Conservation (phyloP, 768 basidiomycete species). For the Auriscalpium microsporum region DNA sequence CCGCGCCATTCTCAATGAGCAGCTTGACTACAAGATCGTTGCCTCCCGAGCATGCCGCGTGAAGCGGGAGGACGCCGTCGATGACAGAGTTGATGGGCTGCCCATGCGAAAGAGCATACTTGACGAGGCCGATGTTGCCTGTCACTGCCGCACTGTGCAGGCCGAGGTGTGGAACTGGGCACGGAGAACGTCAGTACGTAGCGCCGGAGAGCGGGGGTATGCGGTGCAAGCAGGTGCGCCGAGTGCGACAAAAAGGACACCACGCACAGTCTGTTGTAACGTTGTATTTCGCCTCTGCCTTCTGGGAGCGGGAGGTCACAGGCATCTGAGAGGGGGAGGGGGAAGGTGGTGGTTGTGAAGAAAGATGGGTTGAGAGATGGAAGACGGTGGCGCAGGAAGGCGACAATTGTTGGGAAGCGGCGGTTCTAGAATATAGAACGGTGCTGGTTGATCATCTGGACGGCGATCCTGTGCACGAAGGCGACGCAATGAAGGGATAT, state of each 20-base stretch:
- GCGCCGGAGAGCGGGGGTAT: no score
- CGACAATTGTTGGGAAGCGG: no score
- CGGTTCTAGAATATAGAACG: no score
- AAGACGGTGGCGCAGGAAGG: no score
- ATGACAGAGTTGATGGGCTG: conserved; percentile 96
- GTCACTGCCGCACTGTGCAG: conserved; percentile 70
- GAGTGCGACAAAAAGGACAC: not conserved
- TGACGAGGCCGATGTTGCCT: conserved; percentile 88
- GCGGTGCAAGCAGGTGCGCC: not conserved
- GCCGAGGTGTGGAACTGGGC: conserved; percentile 63
- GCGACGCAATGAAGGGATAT: no score
- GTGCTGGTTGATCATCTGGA: no score
- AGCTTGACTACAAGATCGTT: conserved; percentile 81
- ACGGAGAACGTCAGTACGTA: no score
- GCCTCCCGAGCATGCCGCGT: conserved; percentile 90
- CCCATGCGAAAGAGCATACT: conserved; percentile 87
- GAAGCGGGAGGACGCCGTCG: conserved; percentile 93
- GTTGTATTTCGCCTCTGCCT: conserved; percentile 42
- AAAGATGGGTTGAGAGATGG: not conserved
- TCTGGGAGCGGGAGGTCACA: conserved; percentile 27
- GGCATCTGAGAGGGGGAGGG: conserved; percentile 22
- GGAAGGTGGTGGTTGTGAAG: not conserved
- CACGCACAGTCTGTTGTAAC: conserved; percentile 44
- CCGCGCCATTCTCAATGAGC: conserved; percentile 90
- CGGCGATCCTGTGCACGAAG: no score